Evolutionary conservation across 352 stramenopile genomes (phyloP), one percentile per base, ranked within the genome.

Genomic region (Globisporangium emineosum): DNA sequence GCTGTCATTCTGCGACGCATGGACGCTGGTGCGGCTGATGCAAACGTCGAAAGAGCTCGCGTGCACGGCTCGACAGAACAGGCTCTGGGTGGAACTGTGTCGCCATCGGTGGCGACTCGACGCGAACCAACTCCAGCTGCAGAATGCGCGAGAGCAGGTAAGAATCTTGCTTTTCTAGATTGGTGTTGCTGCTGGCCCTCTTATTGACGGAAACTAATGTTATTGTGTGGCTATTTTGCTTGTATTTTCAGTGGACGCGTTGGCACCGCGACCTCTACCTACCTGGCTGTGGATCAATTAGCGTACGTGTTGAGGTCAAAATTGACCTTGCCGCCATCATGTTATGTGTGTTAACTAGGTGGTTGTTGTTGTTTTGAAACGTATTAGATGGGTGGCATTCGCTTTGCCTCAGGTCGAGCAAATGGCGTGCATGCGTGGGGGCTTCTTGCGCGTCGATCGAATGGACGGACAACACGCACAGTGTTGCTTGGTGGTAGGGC

Each of bases 391-490:
- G 64, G 58, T 30, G 68, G 69, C 3, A 23, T 74, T 23, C 57
- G 57, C 19, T 79, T 88, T 61, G 75, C 79, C 17, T 69, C 71
- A 7, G 77, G 73, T 29, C 66, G 69, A 10, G 29, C 43, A 9
- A 61, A 63, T 17, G 57, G 53, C 19, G 51, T 86, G n/a, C 63
- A 52, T 43, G 56, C 76, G 5, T 88, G 79, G 79, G 73, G 68
- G 2, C 57, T 79, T 32, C 67, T 88, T 13, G 74, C 75, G 50
- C 77, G 67, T 30, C 77, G 79, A 2, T 88, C 79, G 1, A 88
- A 88, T 33, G 79, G 79, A 19, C 77, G 70, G 33, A 88, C 79
- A 19, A 88, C 77, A 30, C 71, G 79, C 5, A 81, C 79, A 0
- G 77, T 88, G 29, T 54, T 88, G 23, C 56, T 81, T 23, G 69